Base-by-base conservation (phyloP, 768 basidiomycete species). In the Fibroporia radiculosa region DNA sequence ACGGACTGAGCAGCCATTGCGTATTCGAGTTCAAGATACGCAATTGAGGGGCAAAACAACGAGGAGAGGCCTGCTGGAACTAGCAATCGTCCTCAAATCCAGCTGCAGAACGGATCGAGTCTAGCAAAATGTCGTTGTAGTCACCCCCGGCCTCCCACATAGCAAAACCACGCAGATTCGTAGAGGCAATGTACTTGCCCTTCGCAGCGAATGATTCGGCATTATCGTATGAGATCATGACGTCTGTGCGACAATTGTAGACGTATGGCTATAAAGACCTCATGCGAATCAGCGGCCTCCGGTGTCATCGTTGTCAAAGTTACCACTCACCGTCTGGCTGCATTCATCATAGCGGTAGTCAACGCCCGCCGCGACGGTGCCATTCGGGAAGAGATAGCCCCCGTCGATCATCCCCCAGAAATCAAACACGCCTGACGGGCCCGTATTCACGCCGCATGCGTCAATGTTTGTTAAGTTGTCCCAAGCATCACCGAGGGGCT, bases 111-210 rank as follows among this genome's bases (percentile, higher is more conserved):
- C 57, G 58, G 49, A 85, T 81, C 4, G 84, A 66, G 58, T 83
- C 68, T 3, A 86, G 64, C 34, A 87, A 65, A 16, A 74, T 68
- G 53, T 84, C 69, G n/a, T 77, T 50, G 40, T 62, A 70, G 56
- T 85, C 85, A 3, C 80, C 80, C 24, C 74, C 80, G 36, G 80
- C 73, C 56, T 86, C 80, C 83, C 83, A 86, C 62, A 82, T 74
- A 1, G 77, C 65, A 59, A 86, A 86, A 3, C 84, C 85, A 46
- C 64, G 66, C n/a, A 88, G 62, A 5, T 73, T 74, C 10, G 61
- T 60, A 12, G 59, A 47, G 40, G 70, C 69, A 54, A 86, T 80
- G 57, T 71, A 86, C 3, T 57, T 52, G 6, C 83, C 84, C 63
- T 85, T 85, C 41, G 67, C 70, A 10, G 55, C 60, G 50, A 82